phyloP scores from a whole-genome alignment of 495 filamentous ascomycete genomes.

The Clohesyomyces aquaticus region DNA sequence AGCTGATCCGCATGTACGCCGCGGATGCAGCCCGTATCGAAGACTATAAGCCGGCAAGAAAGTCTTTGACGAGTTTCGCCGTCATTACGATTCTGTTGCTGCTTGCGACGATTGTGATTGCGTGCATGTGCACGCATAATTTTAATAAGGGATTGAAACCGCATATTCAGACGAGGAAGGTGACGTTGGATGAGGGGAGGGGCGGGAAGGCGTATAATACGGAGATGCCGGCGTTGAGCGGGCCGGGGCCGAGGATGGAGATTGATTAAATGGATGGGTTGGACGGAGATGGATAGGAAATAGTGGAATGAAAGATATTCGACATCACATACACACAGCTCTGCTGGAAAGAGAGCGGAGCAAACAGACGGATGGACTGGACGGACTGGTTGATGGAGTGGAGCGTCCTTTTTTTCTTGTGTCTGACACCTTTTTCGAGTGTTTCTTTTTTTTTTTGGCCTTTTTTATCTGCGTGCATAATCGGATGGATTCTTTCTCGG shows the following conservation, averaged over 20 bases:
- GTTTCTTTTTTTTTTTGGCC: too few species aligned
- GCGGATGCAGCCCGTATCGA: slow-evolving; percentile 46
- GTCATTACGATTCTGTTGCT: slow-evolving; percentile 89
- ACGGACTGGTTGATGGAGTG: not conserved
- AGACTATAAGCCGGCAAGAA: slow-evolving; percentile 72
- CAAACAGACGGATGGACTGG: too few species aligned
- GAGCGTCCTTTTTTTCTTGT: not conserved
- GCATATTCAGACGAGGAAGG: slow-evolving; percentile 71
- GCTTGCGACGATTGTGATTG: slow-evolving; percentile 85
- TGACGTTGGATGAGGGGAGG: slow-evolving; percentile 67
- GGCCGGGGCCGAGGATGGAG: slow-evolving; percentile 75
- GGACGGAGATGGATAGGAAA: too few species aligned
- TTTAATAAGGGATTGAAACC: slow-evolving; percentile 89
- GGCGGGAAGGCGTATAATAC: slow-evolving; percentile 55
- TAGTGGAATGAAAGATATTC: too few species aligned
- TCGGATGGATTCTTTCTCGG: too few species aligned
- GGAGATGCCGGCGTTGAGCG: slow-evolving; percentile 62
- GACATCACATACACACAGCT: too few species aligned
- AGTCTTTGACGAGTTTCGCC: slow-evolving; percentile 87
- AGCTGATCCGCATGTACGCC: slow-evolving; percentile 92
- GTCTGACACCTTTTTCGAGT: too few species aligned
- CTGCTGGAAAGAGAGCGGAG: too few species aligned
- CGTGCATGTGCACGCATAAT: slow-evolving; percentile 82
- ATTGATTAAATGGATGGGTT: slow-evolving; percentile 68
- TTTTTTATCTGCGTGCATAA: too few species aligned